Evolutionary conservation across 805 yeast species (phyloP).

Genomic region (Wickerhamiella azymoides): DNA sequence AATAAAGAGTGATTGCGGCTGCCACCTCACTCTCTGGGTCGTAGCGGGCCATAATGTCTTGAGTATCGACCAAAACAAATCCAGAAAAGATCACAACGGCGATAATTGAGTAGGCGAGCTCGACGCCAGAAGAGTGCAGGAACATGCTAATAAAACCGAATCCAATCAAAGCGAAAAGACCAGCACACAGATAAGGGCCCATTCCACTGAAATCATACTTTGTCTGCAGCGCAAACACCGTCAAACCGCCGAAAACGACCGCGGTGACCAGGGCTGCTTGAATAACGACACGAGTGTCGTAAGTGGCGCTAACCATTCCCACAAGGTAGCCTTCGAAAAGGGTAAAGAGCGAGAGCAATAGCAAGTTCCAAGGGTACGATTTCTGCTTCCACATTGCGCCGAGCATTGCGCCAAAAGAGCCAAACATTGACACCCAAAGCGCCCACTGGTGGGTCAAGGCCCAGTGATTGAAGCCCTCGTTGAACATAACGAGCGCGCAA

Average conservation of each 20-base stretch:
- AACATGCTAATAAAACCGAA: constrained; percentile 59
- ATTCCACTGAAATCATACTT: constrained; percentile 60
- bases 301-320: constrained; percentile 50
- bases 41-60: constrained; percentile 55
- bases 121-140: constrained; percentile 45
- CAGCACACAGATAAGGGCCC: constrained; percentile 44
- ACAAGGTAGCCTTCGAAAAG: constrained; percentile 58
- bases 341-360: constrained; percentile 53
- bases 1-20: constrained; percentile 63
- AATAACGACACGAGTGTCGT: constrained; percentile 48
- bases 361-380: constrained; percentile 52
- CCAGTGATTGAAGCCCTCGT: constrained; percentile 37
- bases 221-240: constrained; percentile 63
- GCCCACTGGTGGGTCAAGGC: constrained; percentile 46
- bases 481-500: constrained; percentile 37
- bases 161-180: constrained; percentile 55
- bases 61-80: constrained; percentile 70
- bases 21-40: constrained; percentile 78
- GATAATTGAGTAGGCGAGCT: constrained; percentile 50
- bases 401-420: constrained; percentile 50
- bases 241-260: constrained; percentile 60
- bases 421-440: constrained; percentile 40
- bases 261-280: constrained; percentile 60
- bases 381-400: constrained; percentile 51
- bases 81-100: constrained; percentile 65